Base-by-base conservation (phyloP, 164 flowering plant genomes). In the Kingdonia uniflora region DNA sequence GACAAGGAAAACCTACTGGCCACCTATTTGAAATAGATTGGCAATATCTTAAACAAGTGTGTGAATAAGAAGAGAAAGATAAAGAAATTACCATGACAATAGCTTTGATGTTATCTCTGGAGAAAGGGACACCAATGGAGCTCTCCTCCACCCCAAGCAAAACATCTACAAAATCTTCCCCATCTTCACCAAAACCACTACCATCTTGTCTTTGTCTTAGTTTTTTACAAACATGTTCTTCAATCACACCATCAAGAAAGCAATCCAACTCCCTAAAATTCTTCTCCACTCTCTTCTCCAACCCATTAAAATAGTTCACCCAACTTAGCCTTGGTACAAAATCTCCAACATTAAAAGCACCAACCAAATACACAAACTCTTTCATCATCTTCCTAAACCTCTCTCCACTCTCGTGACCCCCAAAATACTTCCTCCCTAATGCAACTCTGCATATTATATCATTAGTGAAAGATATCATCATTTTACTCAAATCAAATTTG, bases 351-450 rank as follows among this genome's bases (percentile, higher is more conserved):
- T 59, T 44, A 0, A 29, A 51, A 51, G 43, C 42, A 43, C 24
- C 20, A 19, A 52, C 4, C 29, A 59, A 33, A 20, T 43, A 26
- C 6, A 5, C 0, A 43, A 59, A 16, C 4, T 59, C 42, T 11
- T 21, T 23, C 1, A 59, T 0, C 16, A 59, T 42, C 19, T 42
- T 43, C 48, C 13, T 35, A 25, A 14, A 42, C 49, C 4, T 59
- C 16, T 42, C 49, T 11, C 44, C 61, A 19, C 42, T 52, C 24
- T 39, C 51, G n/a, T n/a, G n/a, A 17, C 37, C 61, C 4, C 25
- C 69, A 13, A n/a, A 15, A 40, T 49, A 60, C 44, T 64, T 67
- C 53, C 50, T 60, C 65, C 71, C 68, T 5, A 67, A 54, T 1
- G 68, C 63, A 11, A 47, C 62, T 25, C 71, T 66, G 19, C 65